Conservation (phyloP, 352 stramenopile species). For the Phytopythium delawarense region DNA sequence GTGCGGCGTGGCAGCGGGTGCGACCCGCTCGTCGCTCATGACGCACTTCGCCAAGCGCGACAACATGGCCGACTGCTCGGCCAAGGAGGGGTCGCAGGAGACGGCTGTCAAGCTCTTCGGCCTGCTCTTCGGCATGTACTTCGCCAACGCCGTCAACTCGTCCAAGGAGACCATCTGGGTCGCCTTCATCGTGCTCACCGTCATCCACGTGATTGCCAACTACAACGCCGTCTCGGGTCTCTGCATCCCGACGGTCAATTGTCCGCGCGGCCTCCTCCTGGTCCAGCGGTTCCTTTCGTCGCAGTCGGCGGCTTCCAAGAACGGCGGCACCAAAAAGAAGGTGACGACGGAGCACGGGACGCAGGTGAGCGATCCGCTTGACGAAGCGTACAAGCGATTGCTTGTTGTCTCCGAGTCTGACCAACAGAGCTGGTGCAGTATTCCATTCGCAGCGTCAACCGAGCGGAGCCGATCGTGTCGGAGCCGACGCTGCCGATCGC, state of each 20-base stretch:
- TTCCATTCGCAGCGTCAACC: conserved; percentile 59
- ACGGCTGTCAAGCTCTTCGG: conserved; percentile 93
- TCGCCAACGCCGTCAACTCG: conserved; percentile 67
- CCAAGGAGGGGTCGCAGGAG: conserved; percentile 96
- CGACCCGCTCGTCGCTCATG: conserved; percentile 91
- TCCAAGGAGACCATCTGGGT: conserved; percentile 74
- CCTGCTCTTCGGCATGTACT: conserved; percentile 87
- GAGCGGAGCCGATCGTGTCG: conserved; percentile 46
- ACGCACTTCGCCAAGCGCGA: conserved; percentile 85
- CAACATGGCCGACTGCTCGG: conserved; percentile 90
- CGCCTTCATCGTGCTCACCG: conserved; percentile 90
- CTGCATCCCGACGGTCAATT: conserved; percentile 89
- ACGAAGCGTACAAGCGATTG: too few species aligned
- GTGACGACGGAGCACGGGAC: conserved; percentile 18
- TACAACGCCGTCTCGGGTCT: conserved; percentile 89
- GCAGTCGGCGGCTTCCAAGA: neutral
- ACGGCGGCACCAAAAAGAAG: conserved; percentile 19
- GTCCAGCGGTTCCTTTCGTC: conserved; percentile 42
- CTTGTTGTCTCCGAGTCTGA: neutral
- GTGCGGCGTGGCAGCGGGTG: conserved; percentile 92
- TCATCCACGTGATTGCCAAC: conserved; percentile 94
- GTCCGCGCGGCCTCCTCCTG: conserved; percentile 44
- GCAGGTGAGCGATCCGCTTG: conserved; percentile 13
- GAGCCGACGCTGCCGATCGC: conserved; percentile 44
- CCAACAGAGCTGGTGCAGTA: conserved; percentile 20